phyloP scores from a whole-genome alignment of 257 asterid species.

The Nicotiana tabacum region DNA sequence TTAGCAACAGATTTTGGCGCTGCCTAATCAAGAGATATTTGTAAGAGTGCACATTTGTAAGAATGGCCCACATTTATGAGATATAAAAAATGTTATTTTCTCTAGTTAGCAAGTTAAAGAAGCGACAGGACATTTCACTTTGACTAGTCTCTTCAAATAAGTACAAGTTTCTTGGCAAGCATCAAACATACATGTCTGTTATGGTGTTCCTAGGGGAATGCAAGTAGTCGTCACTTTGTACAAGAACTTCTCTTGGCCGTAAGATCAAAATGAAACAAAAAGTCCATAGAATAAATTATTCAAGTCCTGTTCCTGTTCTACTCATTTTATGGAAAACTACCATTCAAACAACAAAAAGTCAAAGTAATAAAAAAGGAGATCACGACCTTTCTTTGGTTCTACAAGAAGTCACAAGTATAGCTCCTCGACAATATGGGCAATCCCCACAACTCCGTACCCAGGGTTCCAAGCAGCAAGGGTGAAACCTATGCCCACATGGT shows the following conservation, averaged over 20 bases:
- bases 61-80: neutral
- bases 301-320: neutral
- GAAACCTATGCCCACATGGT: slow-evolving; percentile 76
- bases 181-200: neutral
- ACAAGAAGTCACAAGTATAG: slow-evolving; percentile 22
- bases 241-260: neutral
- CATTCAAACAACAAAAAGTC: neutral
- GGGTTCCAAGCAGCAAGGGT: slow-evolving; percentile 62
- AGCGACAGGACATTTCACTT: too few relatives aligned
- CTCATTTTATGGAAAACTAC: neutral
- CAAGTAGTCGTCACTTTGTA: neutral
- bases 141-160: neutral
- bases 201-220: neutral
- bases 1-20: neutral
- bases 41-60: too few relatives aligned
- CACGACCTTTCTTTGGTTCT: slow-evolving; percentile 10
- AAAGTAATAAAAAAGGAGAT: slow-evolving; percentile 2
- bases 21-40: too few relatives aligned
- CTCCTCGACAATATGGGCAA: slow-evolving; percentile 86
- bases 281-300: neutral
- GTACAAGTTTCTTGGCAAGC: neutral
- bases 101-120: neutral
- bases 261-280: neutral
- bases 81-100: neutral
- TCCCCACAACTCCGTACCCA: slow-evolving; percentile 78